phyloP scores from a whole-genome alignment of 2,329 filamentous ascomycete genomes.

The Aspergillus cejpii region DNA sequence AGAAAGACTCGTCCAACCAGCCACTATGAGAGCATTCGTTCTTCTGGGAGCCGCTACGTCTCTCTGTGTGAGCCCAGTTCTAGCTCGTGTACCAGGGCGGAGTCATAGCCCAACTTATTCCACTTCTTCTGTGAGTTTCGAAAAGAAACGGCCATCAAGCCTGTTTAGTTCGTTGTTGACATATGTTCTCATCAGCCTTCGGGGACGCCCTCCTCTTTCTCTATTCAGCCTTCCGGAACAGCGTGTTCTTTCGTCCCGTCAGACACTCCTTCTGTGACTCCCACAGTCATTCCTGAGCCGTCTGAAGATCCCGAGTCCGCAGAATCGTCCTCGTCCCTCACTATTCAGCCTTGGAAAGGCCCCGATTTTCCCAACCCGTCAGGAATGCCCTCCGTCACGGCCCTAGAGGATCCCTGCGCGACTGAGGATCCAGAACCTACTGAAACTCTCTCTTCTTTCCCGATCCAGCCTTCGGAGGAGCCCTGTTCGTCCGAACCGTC shows the following conservation, averaged over 20 bases:
- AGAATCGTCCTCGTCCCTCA: no score
- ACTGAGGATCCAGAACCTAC: no score
- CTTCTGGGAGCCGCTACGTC: constrained; percentile 20
- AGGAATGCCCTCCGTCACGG: no score
- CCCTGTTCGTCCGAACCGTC: constrained; percentile 3
- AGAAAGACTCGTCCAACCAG: background rate
- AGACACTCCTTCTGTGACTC: background rate
- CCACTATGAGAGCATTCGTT: constrained; percentile 27
- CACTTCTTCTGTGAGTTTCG: constrained; percentile 5
- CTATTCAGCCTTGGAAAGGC: no score
- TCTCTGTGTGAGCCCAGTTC: constrained; percentile 19
- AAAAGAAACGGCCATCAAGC: background rate
- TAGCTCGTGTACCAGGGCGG: constrained; percentile 17
- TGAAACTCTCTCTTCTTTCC: no score
- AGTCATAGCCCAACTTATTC: constrained; percentile 9
- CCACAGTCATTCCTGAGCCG: background rate
- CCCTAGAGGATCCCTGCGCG: no score
- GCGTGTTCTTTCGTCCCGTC: background rate
- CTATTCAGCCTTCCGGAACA: no score
- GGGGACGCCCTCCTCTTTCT: background rate
- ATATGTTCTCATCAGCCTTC: background rate
- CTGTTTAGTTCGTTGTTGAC: background rate
- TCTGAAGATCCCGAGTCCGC: no score
- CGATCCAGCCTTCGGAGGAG: background rate
- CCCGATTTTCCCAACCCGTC: no score